Percentiles rank a stretch among this genome's conserved stretches.
Evolutionary conservation across 179 eudicot species (phyloP).

Genomic region (Sideroxylon spinosum): DNA sequence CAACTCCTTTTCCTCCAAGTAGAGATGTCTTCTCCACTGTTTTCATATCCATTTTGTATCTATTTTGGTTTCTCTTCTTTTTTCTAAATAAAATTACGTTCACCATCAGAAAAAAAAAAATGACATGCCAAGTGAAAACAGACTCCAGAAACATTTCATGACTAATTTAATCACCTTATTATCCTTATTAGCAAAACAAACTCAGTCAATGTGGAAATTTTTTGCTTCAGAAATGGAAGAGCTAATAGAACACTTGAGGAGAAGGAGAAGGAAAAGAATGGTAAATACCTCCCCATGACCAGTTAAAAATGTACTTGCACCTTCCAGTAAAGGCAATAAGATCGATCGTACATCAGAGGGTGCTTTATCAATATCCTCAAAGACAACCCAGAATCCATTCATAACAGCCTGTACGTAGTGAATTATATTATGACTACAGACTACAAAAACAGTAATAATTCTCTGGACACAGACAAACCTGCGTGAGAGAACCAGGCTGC

Average conservation of each 20-base stretch:
- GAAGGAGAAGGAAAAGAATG: background rate
- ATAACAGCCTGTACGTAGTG: slow-evolving; percentile 60
- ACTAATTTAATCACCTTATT: background rate
- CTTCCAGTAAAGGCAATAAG: slow-evolving; percentile 86
- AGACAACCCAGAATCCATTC: slow-evolving; percentile 89
- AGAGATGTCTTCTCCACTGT: too few species aligned
- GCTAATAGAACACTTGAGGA: background rate
- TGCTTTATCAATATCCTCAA: slow-evolving; percentile 97
- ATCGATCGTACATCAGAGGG: slow-evolving; percentile 88
- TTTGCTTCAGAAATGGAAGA: background rate
- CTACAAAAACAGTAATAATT: background rate
- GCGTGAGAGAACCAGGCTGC: slow-evolving; percentile 99
- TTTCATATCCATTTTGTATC: too few species aligned
- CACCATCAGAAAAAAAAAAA: background rate
- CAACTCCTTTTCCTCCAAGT: too few species aligned
- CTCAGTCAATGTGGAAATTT: background rate
- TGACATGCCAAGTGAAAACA: background rate
- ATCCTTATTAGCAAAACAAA: background rate
- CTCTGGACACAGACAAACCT: slow-evolving; percentile 41
- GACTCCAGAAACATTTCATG: background rate
- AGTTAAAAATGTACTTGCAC: slow-evolving; percentile 62
- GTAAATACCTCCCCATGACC: slow-evolving; percentile 84
- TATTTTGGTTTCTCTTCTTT: too few species aligned
- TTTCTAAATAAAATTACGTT: too few species aligned
- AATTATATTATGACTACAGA: slow-evolving; percentile 16